Evolutionary conservation across 2,329 filamentous ascomycete genomes (phyloP), one percentile per base, ranked within the genome.

Genomic region (Sarocladium strictum): DNA sequence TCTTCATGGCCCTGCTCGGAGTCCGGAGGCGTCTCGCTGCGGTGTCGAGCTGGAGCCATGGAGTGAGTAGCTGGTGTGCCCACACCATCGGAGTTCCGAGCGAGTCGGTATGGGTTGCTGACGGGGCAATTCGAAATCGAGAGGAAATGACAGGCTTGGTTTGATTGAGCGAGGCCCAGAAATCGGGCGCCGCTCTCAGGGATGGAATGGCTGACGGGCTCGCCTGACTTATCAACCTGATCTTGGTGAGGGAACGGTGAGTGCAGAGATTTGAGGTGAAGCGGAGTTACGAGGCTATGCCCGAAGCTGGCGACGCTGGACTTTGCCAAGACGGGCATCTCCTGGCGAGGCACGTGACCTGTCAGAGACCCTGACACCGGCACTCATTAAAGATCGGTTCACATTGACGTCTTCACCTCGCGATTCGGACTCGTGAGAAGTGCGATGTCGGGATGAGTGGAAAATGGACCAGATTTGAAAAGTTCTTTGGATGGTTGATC

Each of bases 281-380:
- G 47, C 47, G 47, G 47, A 51, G 47, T 51, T 51, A 51, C 47
- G 47, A 51, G 47, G n/a, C 29, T 51, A 35, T 15, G 47, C 47
- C n/a, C 47, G 47, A 51, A 47, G 47, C 26, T 10, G 19, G 11
- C 27, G 47, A 6, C 21, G 47, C 11, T 32, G 47, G 27, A 11
- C 17, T 5, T 21, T 35, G 11, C 40, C 15, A 9, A 23, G 19
- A 21, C 10, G 40, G 40, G 40, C 7, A 45, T 12, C 40, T 23
- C 17, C 40, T 10, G 40, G 40, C 40, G 35, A 38, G 35, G 17
- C 35, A 38, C 35, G 35, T 38, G 35, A 38, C n/a, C n/a, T 10
- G 35, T 38, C 35, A 38, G 35, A n/a, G n/a, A 15, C 35, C 5
- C 35, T 38, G 5, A 38, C 35, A 33, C 35, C 6, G 15, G 12